Evolutionary conservation across 495 filamentous ascomycete species (phyloP).

Genomic region (Podospora anserina): DNA sequence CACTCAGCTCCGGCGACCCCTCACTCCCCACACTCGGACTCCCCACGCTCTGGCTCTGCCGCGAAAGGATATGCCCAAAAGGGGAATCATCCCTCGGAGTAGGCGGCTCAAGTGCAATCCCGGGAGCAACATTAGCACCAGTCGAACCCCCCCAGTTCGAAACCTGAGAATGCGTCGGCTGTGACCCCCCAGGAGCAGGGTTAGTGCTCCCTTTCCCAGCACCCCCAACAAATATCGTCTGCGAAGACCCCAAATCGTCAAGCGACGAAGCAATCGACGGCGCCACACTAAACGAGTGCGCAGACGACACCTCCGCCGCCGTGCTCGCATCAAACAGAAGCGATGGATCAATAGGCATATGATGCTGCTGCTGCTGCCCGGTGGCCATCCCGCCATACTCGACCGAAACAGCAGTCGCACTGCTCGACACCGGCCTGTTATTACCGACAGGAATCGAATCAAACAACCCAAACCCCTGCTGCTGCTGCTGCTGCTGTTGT

Average conservation of each 20-base stretch:
- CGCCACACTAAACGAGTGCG: conserved; percentile 24
- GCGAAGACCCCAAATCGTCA: conserved; percentile 21
- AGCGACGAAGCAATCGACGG: conserved; percentile 27
- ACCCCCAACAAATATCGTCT: conserved; percentile 24
- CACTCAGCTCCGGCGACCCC: neutral
- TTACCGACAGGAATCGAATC: neutral
- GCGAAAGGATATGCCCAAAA: neutral
- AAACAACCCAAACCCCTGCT: neutral
- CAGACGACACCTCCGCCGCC: conserved; percentile 21
- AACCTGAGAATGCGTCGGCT: neutral
- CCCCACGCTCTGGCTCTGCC: neutral
- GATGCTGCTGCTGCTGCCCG: neutral
- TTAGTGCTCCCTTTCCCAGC: neutral
- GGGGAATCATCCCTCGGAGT: conserved; percentile 16
- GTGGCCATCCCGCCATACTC: conserved; percentile 11
- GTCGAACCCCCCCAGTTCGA: neutral
- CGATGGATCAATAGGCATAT: conserved; percentile 31
- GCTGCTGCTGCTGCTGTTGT: neutral
- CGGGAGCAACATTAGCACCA: neutral
- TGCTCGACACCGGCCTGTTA: conserved; percentile 7
- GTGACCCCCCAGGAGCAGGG: no score
- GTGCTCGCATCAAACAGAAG: conserved; percentile 21
- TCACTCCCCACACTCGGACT: neutral
- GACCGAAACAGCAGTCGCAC: neutral
- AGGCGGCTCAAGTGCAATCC: conserved; percentile 20